Conservation (phyloP, 73 alveolate species). For the Paramecium tetraurelia region DNA sequence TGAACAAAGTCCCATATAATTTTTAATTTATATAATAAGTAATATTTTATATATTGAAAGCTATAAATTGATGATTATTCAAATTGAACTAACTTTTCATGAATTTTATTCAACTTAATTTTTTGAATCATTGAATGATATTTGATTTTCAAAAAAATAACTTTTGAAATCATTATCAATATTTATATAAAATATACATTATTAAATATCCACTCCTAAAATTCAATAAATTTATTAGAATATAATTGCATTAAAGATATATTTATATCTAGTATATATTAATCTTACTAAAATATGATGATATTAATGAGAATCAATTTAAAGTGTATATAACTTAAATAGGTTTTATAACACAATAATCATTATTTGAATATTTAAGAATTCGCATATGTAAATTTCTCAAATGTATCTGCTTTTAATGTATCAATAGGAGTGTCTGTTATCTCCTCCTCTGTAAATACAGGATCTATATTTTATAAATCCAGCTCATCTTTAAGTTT, state of each 20-base stretch:
- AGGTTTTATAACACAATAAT: not conserved
- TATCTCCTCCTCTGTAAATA: not conserved
- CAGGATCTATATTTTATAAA: constrained; percentile 44
- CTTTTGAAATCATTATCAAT: not conserved
- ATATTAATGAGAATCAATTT: not conserved
- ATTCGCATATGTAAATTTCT: constrained; percentile 23
- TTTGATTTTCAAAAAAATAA: no score
- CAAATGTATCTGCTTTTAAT: not conserved
- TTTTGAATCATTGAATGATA: not conserved
- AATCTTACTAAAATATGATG: no score
- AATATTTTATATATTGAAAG: not conserved
- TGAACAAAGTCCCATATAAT: not conserved
- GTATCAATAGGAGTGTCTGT: not conserved
- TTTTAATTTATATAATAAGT: not conserved
- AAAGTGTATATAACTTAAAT: not conserved
- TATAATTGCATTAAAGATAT: no score
- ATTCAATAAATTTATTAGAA: no score
- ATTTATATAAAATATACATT: no score
- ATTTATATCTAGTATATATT: no score
- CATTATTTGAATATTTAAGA: not conserved
- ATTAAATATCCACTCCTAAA: no score
- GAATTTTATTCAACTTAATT: not conserved
- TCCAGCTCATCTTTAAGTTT: constrained; percentile 46
- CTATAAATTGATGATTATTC: not conserved
- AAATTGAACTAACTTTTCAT: not conserved